Percentiles rank a stretch among this genome's conserved stretches.
Conservation (phyloP, 1,284 basidiomycete species). For the Lignosus rhinocerotis region DNA sequence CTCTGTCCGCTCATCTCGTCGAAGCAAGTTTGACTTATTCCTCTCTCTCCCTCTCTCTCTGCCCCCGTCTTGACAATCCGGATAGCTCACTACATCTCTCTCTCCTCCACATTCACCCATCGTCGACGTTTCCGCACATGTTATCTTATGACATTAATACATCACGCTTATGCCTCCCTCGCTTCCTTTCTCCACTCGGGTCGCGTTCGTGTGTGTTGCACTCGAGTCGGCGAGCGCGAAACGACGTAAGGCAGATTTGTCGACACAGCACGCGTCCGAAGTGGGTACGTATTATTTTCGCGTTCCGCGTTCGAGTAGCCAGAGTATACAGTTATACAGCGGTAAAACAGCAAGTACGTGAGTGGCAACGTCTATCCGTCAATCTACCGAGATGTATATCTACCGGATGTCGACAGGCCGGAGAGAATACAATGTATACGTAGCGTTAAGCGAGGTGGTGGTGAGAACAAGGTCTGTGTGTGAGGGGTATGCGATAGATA, state of each 20-base stretch:
- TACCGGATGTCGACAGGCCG: background rate
- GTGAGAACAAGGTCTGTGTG: background rate
- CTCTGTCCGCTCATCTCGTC: slow-evolving; percentile 30
- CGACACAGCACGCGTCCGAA: no score
- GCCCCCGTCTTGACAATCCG: slow-evolving; percentile 36
- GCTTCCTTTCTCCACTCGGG: slow-evolving; percentile 2
- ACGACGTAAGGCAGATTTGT: background rate
- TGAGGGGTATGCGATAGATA: background rate
- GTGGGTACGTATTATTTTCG: background rate
- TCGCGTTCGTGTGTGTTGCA: background rate
- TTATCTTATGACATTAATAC: slow-evolving; percentile 38
- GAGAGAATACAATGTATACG: background rate
- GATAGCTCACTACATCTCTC: slow-evolving; percentile 29
- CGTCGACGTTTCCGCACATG: slow-evolving; percentile 31
- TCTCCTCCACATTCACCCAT: slow-evolving; percentile 19
- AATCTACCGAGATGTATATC: background rate
- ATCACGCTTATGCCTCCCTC: slow-evolving; percentile 24
- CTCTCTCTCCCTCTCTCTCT: slow-evolving; percentile 16
- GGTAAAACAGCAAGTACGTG: background rate
- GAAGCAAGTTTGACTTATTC: slow-evolving; percentile 37
- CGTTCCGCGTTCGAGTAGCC: background rate
- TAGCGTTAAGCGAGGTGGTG: background rate
- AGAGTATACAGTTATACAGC: background rate
- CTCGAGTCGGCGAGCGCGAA: background rate
- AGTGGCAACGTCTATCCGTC: background rate